Evolutionary conservation across 306 rosid species (phyloP), one percentile per base, ranked within the genome.

Genomic region (Vachellia collinsii): DNA sequence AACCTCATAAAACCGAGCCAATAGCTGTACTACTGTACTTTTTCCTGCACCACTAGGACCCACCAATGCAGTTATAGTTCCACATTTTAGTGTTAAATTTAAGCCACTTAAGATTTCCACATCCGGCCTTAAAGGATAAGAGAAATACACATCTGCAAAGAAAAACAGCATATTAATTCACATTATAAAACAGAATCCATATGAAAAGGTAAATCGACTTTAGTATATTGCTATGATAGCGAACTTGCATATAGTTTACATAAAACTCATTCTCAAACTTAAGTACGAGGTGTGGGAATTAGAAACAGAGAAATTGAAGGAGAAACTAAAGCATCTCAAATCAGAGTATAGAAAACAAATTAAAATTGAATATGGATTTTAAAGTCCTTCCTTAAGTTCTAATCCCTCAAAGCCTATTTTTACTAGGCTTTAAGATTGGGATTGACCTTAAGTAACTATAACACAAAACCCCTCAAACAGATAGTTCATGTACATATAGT

Each of bases 1-100:
- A 81, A 95, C 99, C 99, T 95, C 99, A 81, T 95, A 95, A 83
- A 93, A 95, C 34, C 98, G 95, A 67, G 99, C 86, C 92, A 95
- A 84, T 58, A 95, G 86, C 85, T 95, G 99, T 37, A 95, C 99
- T 79, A 95, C 78, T 42, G 97, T 95, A 88, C 99, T 95, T 82
- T 93, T 95, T 9, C 99, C 99, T 4, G 97, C 93, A 75, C 99
- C 97, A 44, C 99, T 95, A 61, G 94, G 43, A 62, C 99, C 99
- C 41, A 95, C 97, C 53, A 95, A 80, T 62, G 99, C 98, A 81
- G 99, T 95, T 83, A 93, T 65, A 73, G 98, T 90, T 79, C 99
- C 99, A 90, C 89, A 83, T 82, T 91, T 93, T 39, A 93, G 90
- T 25, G 82, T 93, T 80, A 93, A 85, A 88, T 88, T 89, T 79